Base-by-base conservation (phyloP, 345 rosid genomes). In the Hypericum perforatum region DNA sequence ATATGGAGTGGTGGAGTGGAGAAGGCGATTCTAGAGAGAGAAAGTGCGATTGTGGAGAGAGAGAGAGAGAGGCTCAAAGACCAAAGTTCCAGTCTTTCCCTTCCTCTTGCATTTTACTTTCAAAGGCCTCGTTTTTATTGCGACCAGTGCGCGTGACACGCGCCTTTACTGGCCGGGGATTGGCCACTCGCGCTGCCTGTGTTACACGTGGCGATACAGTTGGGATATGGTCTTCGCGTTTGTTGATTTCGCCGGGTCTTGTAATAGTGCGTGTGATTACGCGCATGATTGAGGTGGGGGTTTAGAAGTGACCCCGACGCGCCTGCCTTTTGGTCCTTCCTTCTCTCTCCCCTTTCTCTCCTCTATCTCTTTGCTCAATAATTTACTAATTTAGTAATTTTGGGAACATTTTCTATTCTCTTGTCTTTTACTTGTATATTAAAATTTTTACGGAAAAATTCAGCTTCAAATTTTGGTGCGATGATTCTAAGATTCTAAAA, bases 111-210 rank as follows among this genome's bases (percentile, higher is more conserved):
- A 22, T 22, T 52, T 52, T 36, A 37, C 55, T 52, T 52, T 52
- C 39, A 11, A 37, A 52, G 41, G 55, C 41, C 55, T 52, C 55
- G 41, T 52, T 52, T 52, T 52, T 52, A 52, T 52, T 52, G 55
- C n/a, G 55, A 52, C 41, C 39, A 38, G 41, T 11, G 38, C 55
- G 12, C 8, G 12, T 7, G 10, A 8, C 50, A 16, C 50, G 22
- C 50, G 16, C 29, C 7, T 32, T 5, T 6, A 46, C 5, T 8
- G 5, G 16, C 50, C 10, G 22, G 48, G 7, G 12, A 29, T 2
- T 0, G 5, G 7, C 22, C 50, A 46, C 50, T n/a, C 50, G 50
- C 50, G 5, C 29, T 32, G 5, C 29, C 22, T 10, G 15, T 7
- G 3, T 10, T 13, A 46, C 50, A 46, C 50, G 50, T 46, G 50